Evolutionary conservation across 179 eudicot species (phyloP).

Genomic region (Pouteria campechiana): DNA sequence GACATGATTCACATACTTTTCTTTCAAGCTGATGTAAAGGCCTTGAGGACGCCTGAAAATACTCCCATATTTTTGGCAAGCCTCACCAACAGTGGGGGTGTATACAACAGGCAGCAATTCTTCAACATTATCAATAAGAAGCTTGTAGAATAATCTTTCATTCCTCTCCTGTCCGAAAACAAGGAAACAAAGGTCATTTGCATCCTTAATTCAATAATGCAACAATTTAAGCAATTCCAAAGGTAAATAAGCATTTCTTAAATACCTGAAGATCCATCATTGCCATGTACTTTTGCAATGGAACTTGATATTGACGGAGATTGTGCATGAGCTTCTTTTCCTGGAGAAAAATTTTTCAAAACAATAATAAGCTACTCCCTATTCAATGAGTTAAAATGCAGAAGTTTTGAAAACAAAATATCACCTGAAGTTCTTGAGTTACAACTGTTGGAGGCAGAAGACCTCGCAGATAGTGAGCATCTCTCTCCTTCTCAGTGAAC

Average conservation of each 20-base stretch:
- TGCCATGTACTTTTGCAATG: slow-evolving; percentile 78
- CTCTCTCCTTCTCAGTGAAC: slow-evolving; percentile 69
- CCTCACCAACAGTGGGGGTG: slow-evolving; percentile 97
- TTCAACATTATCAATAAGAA: slow-evolving; percentile 85
- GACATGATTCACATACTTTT: slow-evolving; percentile 38
- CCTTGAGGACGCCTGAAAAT: slow-evolving; percentile 68
- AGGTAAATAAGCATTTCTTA: neutral
- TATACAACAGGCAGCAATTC: slow-evolving; percentile 87
- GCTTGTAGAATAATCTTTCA: slow-evolving; percentile 74
- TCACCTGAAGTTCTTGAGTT: slow-evolving; percentile 72
- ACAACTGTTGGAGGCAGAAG: slow-evolving; percentile 79
- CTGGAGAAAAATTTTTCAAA: slow-evolving; percentile 16
- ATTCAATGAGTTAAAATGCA: no score
- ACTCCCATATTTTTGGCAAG: slow-evolving; percentile 87
- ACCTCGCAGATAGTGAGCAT: slow-evolving; percentile 84
- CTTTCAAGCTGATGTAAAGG: slow-evolving; percentile 56
- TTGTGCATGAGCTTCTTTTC: slow-evolving; percentile 68
- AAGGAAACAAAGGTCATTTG: neutral
- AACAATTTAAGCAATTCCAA: neutral
- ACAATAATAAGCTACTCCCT: neutral
- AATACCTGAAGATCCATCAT: slow-evolving; percentile 96
- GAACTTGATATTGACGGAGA: slow-evolving; percentile 77
- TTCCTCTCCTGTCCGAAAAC: slow-evolving; percentile 47
- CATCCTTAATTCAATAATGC: neutral
- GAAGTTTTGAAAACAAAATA: neutral